phyloP scores from a whole-genome alignment of 169 alveolate species.

The Eimeria sp. region DNA sequence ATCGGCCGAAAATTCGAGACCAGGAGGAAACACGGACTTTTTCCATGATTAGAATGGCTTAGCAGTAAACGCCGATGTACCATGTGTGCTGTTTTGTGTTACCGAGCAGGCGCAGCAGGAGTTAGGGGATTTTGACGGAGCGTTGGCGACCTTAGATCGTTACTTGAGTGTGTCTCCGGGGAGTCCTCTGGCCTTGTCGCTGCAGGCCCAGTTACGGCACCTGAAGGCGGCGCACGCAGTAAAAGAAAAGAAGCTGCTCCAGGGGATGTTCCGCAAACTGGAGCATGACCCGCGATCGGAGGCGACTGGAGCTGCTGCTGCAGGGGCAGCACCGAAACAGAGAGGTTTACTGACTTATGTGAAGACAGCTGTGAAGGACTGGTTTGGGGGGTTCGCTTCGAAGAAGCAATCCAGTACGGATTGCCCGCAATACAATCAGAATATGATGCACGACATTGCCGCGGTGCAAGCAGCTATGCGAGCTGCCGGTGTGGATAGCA shows the following conservation, averaged over 20 bases:
- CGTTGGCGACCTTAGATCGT: slow-evolving; percentile 72
- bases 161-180: slow-evolving; percentile 50
- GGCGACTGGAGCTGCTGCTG: slow-evolving; percentile 30
- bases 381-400: neutral
- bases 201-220: slow-evolving; percentile 69
- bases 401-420: neutral
- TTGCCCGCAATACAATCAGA: neutral
- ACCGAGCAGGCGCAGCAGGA: slow-evolving; percentile 74
- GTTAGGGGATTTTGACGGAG: slow-evolving; percentile 65
- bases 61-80: neutral
- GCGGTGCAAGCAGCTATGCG: slow-evolving; percentile 25
- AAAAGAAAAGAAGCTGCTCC: slow-evolving; percentile 65
- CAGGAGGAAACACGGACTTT: neutral
- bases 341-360: slow-evolving; percentile 1
- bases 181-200: slow-evolving; percentile 77
- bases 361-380: neutral
- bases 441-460: neutral
- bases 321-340: neutral
- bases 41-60: neutral
- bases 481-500: slow-evolving; percentile 17
- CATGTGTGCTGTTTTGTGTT: neutral
- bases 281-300: slow-evolving; percentile 77
- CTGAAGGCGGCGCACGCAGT: slow-evolving; percentile 51
- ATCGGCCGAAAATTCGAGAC: neutral
- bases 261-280: slow-evolving; percentile 57